These are phyloP conservation scores for Brassica juncea DNA, from an alignment of 345 rosid species.

Conservation along the genomic window DNA sequence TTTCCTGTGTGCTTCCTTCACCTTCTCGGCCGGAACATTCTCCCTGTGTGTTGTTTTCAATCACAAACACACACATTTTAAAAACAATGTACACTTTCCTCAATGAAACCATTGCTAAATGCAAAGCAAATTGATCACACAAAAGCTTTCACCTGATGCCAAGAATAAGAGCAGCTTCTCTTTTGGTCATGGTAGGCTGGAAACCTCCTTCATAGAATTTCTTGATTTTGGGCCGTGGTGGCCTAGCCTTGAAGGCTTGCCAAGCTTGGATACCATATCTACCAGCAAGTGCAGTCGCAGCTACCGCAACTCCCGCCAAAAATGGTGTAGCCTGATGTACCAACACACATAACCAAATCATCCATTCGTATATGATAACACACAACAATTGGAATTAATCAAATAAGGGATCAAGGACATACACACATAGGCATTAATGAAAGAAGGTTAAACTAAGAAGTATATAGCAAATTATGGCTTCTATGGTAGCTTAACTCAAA, in stretches of 20 bases:
- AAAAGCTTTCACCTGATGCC: slow-evolving; percentile 53
- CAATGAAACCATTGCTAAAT: not conserved
- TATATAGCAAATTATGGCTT: not conserved
- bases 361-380: not conserved
- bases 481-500: not conserved
- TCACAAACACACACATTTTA: not conserved
- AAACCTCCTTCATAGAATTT: slow-evolving; percentile 83
- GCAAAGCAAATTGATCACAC: not conserved
- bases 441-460: not conserved
- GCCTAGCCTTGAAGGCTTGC: slow-evolving; percentile 75
- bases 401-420: not conserved
- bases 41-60: slow-evolving; percentile 51
- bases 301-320: slow-evolving; percentile 80
- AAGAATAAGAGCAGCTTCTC: slow-evolving; percentile 83
- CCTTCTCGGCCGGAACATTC: slow-evolving; percentile 62
- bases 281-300: slow-evolving; percentile 82
- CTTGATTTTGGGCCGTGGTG: slow-evolving; percentile 53
- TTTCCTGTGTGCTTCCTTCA: slow-evolving; percentile 86
- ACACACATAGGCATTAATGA: not conserved
- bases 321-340: slow-evolving; percentile 70
- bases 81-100: not conserved
- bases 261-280: slow-evolving; percentile 87
- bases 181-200: slow-evolving; percentile 71
- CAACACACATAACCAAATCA: slow-evolving; percentile 8
- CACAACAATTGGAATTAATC: not conserved